Conservation (phyloP, 2,329 filamentous ascomycete species). For the Colletotrichum orbiculare region DNA sequence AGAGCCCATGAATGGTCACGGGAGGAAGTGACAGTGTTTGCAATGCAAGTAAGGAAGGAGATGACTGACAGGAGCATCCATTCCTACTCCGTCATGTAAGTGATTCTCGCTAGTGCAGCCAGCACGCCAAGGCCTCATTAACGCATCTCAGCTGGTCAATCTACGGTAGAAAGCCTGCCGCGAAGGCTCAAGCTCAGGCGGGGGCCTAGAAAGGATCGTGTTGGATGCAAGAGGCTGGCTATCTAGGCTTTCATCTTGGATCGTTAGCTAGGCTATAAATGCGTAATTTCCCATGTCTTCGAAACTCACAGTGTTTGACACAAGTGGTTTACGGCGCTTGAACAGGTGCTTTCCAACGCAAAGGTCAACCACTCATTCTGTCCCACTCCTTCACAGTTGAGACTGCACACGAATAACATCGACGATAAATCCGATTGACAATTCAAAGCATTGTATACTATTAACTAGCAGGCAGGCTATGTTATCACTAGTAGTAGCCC, state of each 20-base stretch:
- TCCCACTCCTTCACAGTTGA: not conserved
- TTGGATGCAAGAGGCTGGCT: not conserved
- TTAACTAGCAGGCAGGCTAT: not conserved
- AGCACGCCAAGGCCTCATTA: not conserved
- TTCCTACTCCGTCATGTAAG: constrained; percentile 49
- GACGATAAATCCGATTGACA: too few relatives aligned
- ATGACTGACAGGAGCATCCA: constrained; percentile 41
- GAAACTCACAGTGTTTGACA: too few relatives aligned
- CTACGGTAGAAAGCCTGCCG: constrained; percentile 15
- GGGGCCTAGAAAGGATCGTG: not conserved
- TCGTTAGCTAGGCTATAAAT: too few relatives aligned
- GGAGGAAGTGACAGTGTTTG: constrained; percentile 43
- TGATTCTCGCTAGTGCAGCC: not conserved
- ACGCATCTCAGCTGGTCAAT: constrained; percentile 7
- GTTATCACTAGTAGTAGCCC: constrained; percentile 39
- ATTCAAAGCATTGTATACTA: too few relatives aligned
- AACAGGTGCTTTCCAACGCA: too few relatives aligned
- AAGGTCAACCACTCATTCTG: too few relatives aligned
- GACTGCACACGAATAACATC: not conserved
- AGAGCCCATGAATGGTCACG: constrained; percentile 48
- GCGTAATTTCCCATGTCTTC: too few relatives aligned
- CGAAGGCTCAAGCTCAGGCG: too few relatives aligned
- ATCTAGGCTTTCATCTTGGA: too few relatives aligned
- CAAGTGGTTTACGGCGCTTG: too few relatives aligned
- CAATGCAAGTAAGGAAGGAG: constrained; percentile 40